Percentiles rank a stretch among this genome's conserved stretches.
Evolutionary conservation across 73 alveolate genomes (phyloP).

Genomic region (Paramecium caudatum): DNA sequence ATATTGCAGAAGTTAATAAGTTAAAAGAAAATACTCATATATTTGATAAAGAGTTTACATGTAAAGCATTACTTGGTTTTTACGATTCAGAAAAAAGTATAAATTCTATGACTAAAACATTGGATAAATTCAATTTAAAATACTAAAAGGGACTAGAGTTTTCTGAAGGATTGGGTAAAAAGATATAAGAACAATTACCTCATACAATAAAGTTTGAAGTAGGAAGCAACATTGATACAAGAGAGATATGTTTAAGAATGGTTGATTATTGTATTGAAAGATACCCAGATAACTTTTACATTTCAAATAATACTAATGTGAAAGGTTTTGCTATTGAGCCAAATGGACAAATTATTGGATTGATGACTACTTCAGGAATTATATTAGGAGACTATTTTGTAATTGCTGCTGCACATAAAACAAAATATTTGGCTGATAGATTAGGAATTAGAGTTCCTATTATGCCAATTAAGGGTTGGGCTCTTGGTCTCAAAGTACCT

Average conservation of each 20-base stretch:
- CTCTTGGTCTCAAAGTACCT: constrained; percentile 22
- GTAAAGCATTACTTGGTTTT: neutral
- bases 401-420: constrained; percentile 37
- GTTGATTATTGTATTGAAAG: constrained; percentile 10
- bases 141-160: neutral
- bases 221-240: constrained; percentile 32
- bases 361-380: constrained; percentile 25
- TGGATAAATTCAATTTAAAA: neutral
- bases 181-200: neutral
- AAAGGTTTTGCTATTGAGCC: constrained; percentile 43
- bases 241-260: neutral
- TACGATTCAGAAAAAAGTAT: constrained; percentile 1
- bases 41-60: neutral
- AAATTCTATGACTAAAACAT: neutral
- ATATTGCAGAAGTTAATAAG: neutral
- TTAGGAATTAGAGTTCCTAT: constrained; percentile 66
- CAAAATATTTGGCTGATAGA: constrained; percentile 52
- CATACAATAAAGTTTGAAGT: neutral
- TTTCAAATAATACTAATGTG: neutral
- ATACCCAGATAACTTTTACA: neutral
- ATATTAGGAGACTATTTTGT: constrained; percentile 51
- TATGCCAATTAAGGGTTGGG: constrained; percentile 68
- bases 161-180: neutral
- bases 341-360: neutral
- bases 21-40: neutral